phyloP scores from a whole-genome alignment of 768 basidiomycete species.

The Phanerochaete carnosa region DNA sequence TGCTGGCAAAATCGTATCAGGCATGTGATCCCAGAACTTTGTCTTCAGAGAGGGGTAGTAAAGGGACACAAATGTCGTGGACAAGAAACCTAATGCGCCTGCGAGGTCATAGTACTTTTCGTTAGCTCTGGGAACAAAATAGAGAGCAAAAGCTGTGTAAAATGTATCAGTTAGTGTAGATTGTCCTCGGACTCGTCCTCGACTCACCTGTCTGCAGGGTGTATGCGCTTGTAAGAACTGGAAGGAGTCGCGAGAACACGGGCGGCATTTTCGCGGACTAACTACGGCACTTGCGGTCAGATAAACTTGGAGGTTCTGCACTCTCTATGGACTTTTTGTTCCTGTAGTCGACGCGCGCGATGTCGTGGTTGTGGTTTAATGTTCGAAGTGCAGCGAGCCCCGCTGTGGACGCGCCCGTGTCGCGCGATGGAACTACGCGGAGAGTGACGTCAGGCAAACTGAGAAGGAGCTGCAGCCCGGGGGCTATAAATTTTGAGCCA shows the following conservation, averaged over 20 bases:
- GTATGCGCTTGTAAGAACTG: constrained; percentile 45
- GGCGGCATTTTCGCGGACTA: constrained; percentile 31
- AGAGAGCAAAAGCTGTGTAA: constrained; percentile 44
- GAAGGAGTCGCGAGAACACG: constrained; percentile 52
- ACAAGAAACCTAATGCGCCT: constrained; percentile 64
- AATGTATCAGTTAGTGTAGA: not conserved
- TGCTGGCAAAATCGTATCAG: constrained; percentile 35
- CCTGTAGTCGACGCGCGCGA: not conserved
- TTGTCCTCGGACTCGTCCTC: not conserved
- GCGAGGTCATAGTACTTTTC: constrained; percentile 68
- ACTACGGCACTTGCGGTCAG: not conserved
- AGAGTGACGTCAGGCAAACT: not conserved
- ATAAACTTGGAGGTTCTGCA: not conserved
- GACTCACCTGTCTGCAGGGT: constrained; percentile 45
- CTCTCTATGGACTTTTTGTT: no score
- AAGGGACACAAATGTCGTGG: constrained; percentile 55
- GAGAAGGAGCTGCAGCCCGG: no score
- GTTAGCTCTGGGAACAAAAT: constrained; percentile 63
- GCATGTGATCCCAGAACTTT: constrained; percentile 39
- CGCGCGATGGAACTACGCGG: no score
- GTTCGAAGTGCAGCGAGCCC: no score
- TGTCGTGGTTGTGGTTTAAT: not conserved
- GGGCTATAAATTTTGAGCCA: no score
- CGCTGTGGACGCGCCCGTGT: no score
- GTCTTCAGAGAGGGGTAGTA: constrained; percentile 58